phyloP scores from a whole-genome alignment of 371 early-diverging fungal species.

The Gilbertella persicaria region DNA sequence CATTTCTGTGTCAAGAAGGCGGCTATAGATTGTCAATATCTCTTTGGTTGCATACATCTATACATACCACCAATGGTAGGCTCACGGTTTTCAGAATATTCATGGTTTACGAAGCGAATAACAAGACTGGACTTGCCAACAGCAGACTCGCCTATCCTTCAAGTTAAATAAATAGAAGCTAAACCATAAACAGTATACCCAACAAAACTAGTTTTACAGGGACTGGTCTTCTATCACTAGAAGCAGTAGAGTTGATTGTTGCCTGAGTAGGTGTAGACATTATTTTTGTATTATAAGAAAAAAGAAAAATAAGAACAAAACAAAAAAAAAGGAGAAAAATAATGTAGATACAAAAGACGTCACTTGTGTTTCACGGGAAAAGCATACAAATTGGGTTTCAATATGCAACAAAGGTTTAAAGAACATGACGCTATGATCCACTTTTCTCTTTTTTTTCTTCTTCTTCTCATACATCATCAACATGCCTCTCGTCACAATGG shows the following conservation, averaged over 20 bases:
- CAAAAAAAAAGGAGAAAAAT: neutral
- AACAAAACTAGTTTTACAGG: conserved; percentile 72
- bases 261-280: neutral
- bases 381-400: too few species aligned
- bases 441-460: neutral
- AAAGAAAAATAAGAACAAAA: neutral
- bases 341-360: neutral
- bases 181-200: conserved; percentile 42
- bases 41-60: conserved; percentile 5
- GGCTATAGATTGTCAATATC: conserved; percentile 40
- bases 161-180: too few species aligned
- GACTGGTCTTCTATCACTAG: conserved; percentile 40
- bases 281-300: neutral
- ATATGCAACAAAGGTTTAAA: too few species aligned
- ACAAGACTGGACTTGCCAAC: conserved; percentile 86
- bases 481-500: conserved; percentile 55
- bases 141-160: conserved; percentile 88
- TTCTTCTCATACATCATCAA: neutral
- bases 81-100: conserved; percentile 95
- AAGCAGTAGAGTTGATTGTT: neutral
- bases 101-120: conserved; percentile 89
- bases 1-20: conserved; percentile 82
- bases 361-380: too few species aligned
- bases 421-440: neutral
- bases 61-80: conserved; percentile 91